Base-by-base conservation (phyloP, 768 basidiomycete species). In the Phylloporus sp. region DNA sequence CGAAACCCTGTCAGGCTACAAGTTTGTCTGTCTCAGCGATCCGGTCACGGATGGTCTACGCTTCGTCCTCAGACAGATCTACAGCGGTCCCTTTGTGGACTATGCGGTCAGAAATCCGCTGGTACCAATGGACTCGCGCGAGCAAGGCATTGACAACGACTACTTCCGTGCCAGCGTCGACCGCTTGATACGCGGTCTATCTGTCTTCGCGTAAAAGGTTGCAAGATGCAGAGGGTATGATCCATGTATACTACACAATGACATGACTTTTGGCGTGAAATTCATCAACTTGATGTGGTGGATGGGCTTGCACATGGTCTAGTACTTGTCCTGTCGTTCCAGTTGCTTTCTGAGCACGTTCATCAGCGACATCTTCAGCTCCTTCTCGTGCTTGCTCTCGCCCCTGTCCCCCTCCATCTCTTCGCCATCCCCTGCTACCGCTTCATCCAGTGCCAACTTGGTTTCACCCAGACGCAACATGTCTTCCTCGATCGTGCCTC, bases 401-500 rank as follows among this genome's bases (percentile, higher is more conserved):
- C 78, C 81, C 52, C 84, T 85, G 42, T 74, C 75, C 11, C 76
- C 76, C 15, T 80, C 80, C 20, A 73, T 78, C 29, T 86, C 86
- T 8, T 74, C 73, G 40, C 81, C 70, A 31, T 76, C 69, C 9
- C 93, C 93, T 16, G 94, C 93, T 27, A 98, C 95, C 4, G 94
- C 94, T 65, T 94, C 91, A 64, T 97, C 95, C 12, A 97, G 74
- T 15, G 87, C 88, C 48, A 97, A 74, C 71, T 97, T 97, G 29
- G 91, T 94, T 69, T 88, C 77, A 9, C 92, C 95, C 18, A 97
- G 80, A 26, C 78, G 80, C 31, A 93, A 73, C 85, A 99, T 98
- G 68, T 97, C 94, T 69, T 99, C 97, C 72, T 97, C 95, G 52
- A 97, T 95, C 2, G 92, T 94, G 4, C 86, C 89, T 54, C 80